Evolutionary conservation across 768 basidiomycete species (phyloP), one percentile per base, ranked within the genome.

Genomic region (Tephrocybe sp.): DNA sequence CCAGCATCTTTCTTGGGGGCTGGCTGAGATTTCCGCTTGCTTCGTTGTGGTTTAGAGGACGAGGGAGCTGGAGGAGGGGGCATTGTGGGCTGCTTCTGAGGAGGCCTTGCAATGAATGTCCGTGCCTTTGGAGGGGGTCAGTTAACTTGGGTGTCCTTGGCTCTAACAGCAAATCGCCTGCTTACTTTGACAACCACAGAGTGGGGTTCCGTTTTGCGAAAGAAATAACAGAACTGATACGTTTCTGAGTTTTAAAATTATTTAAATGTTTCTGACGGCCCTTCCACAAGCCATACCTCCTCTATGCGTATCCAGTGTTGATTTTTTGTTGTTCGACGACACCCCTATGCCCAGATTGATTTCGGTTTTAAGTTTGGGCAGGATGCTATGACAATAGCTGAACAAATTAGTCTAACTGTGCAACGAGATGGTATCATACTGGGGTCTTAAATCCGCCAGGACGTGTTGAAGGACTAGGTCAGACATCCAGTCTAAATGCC

Each of bases 171-270:
- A n/a, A n/a, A n/a, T n/a, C n/a, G n/a, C n/a, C n/a, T n/a, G 56
- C 69, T n/a, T 44, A 88, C 93, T 77, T 96, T 96, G 58, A 90
- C 72, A 7, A 93, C 72, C 2, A 94, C 77, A 0, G 89, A 84
- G 66, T 95, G 90, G 9, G 88, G 79, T 45, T 93, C 91, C 2
- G 83, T 85, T 67, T 85, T 85, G 20, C 91, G 81, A 58, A 95
- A 74, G 70, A 94, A 96, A 65, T 92, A 96, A 42, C 88, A 92
- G 65, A 92, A 93, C 58, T 96, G 93, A 62, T 95, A 96, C 0
- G 79, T 80, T 53, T 89, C 93, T 95, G 64, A 17, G 42, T 24
- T n/a, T 12, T 14, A 10, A 4, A 14, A 14, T 15, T 36, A 5
- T 36, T n/a, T 36, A 9, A 36, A 4, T 4, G 15, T 8, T 5